Conservation (phyloP, 1,139 yeast species). For the Kodamaea fungicola region DNA sequence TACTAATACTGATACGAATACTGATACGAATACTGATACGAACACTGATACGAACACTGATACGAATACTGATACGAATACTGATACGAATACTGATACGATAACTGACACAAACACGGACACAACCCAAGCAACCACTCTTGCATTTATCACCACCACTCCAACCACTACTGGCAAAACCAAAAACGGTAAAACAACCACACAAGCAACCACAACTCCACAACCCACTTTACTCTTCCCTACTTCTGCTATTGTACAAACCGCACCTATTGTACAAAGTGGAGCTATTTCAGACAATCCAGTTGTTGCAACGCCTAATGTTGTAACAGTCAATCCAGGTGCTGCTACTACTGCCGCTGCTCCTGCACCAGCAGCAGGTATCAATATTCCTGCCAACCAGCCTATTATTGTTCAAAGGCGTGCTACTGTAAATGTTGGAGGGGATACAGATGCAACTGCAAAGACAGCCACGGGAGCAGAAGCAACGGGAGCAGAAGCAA, state of each 20-base stretch:
- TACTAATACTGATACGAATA: background rate
- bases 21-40: slow-evolving; percentile 5
- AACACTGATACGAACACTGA: background rate
- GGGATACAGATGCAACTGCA: no score
- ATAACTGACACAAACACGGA: background rate
- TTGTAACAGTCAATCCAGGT: background rate
- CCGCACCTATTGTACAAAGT: no score
- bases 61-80: slow-evolving; percentile 2
- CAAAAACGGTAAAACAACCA: background rate
- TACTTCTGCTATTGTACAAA: no score
- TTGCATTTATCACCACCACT: background rate
- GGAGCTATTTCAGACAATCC: no score
- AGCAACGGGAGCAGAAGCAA: no score
- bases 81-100: background rate
- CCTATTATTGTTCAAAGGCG: background rate
- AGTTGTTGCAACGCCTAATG: background rate
- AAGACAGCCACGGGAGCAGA: no score
- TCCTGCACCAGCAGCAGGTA: background rate
- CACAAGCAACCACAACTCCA: background rate
- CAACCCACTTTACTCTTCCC: no score
- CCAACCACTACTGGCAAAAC: slow-evolving; percentile 1
- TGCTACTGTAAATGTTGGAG: background rate
- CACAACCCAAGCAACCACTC: background rate
- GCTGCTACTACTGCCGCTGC: slow-evolving; percentile 10
- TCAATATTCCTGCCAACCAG: background rate